phyloP scores from a whole-genome alignment of 1,139 yeast species.

The Suhomyces ambrosiae region DNA sequence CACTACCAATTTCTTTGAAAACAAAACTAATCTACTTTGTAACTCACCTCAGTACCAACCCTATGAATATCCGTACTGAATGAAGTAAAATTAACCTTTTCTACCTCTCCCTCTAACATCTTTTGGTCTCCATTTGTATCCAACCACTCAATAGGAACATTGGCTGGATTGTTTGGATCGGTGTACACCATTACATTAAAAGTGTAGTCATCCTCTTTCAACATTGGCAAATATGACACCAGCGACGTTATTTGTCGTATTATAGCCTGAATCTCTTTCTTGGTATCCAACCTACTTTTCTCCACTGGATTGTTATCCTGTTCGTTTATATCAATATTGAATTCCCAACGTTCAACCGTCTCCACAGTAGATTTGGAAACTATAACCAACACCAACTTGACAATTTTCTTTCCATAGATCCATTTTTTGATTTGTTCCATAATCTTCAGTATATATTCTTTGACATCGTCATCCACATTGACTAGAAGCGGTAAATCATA shows the following conservation, averaged over 20 bases:
- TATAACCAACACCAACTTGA: conserved; percentile 70
- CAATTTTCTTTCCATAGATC: conserved; percentile 73
- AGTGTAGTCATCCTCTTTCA: conserved; percentile 68
- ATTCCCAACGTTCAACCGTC: conserved; percentile 85
- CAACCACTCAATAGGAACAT: conserved; percentile 82
- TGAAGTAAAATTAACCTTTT: conserved; percentile 67
- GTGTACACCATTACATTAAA: conserved; percentile 88
- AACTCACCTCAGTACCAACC: conserved; percentile 78
- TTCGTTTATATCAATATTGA: conserved; percentile 55
- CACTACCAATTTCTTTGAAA: not conserved
- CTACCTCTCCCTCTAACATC: conserved; percentile 56
- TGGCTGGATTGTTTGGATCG: conserved; percentile 61
- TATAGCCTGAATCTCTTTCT: conserved; percentile 78
- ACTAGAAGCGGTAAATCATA: conserved; percentile 79
- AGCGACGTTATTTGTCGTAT: conserved; percentile 90
- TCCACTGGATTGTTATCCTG: conserved; percentile 5
- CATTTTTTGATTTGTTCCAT: conserved; percentile 80
- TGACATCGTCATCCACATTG: conserved; percentile 76
- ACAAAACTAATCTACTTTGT: conserved; percentile 37
- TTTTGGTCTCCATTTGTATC: conserved; percentile 66
- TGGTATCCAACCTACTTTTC: conserved; percentile 55
- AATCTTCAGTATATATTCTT: conserved; percentile 65
- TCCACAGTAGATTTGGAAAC: conserved; percentile 68
- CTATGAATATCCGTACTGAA: conserved; percentile 71
- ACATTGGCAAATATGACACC: conserved; percentile 78